Base-by-base conservation (phyloP, 768 basidiomycete species). In the Boletellus emodensis region DNA sequence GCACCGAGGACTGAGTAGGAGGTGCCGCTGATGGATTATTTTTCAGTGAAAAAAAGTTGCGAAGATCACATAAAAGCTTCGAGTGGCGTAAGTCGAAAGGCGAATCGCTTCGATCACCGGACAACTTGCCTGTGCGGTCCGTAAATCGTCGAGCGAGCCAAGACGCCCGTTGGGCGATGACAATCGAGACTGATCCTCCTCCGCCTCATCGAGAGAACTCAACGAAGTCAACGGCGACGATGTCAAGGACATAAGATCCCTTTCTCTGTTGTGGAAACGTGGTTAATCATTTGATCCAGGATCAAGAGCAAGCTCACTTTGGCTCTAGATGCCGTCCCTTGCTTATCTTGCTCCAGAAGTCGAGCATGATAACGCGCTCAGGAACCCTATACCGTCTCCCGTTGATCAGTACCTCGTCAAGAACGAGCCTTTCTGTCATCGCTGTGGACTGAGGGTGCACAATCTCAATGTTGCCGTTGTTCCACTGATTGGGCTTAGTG, bases 401-500 rank as follows among this genome's bases (percentile, higher is more conserved):
- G 59, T 91, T 91, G 59, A 92, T 91, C 45, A 90, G 71, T 20
- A 93, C 84, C 59, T 94, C 92, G 57, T 94, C 91, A 14, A 86
- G 81, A 32, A 77, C 65, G 40, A 87, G 73, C 55, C 76, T 83
- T 35, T 69, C 68, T 9, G 72, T 59, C 37, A 75, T 63, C 13
- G 75, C 70, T 36, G 75, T 62, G 34, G 74, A 73, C 55, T 87
- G 83, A 12, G 83, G 77, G 34, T 88, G 86, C 13, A 90, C 80
- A 55, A 98, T 75, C 57, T 93, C 87, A 58, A 98, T 86, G 63
- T 92, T 92, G 44, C 94, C 95, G 60, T 95, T 96, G 70, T 98
- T 97, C 61, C 75, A 81, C 55, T 86, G 81, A 36, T 78, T 79
- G 14, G 81, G 78, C 55, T 81, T 82, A n/a, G 79, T 80, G 44